A percentile compares a stretch with the other conserved stretches of the same genome.
These are phyloP conservation scores for Candida koratica DNA, from an alignment of 805 yeast species.

Conservation along the genomic window DNA sequence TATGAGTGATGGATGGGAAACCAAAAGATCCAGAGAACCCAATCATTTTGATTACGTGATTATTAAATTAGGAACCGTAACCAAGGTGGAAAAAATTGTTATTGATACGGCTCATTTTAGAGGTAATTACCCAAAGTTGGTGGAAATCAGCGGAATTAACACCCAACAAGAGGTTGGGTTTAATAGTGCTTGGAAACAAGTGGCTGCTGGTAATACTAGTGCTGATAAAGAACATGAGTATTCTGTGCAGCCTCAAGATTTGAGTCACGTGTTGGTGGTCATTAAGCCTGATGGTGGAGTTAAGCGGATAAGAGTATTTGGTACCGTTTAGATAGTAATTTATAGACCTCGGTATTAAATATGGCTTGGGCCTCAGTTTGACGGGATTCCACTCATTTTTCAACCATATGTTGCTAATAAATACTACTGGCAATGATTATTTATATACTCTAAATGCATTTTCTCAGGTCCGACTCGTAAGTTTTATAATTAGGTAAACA, in stretches of 20 bases:
- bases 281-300: constrained; percentile 98
- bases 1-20: constrained; percentile 99
- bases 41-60: constrained; percentile 93
- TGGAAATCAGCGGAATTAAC: constrained; percentile 62
- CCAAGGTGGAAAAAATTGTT: constrained; percentile 55
- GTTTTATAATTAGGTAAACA: not conserved
- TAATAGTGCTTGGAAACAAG: constrained; percentile 54
- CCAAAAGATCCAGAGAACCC: constrained; percentile 76
- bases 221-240: constrained; percentile 78
- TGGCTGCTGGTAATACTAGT: constrained; percentile 72
- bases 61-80: constrained; percentile 66
- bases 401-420: not conserved
- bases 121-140: constrained; percentile 88
- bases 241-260: constrained; percentile 30
- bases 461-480: not conserved
- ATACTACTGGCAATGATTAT: too few species aligned
- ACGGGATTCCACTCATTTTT: too few species aligned
- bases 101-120: constrained; percentile 92
- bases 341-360: too few species aligned
- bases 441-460: not conserved
- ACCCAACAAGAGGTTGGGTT: constrained; percentile 36
- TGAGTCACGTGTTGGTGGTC: constrained; percentile 70
- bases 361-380: too few species aligned
- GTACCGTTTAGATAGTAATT: constrained; percentile 40
- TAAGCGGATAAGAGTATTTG: constrained; percentile 82